These are phyloP conservation scores for Osmanthus fragrans DNA, from an alignment of 257 asterid genomes.

Conservation along the genomic window DNA sequence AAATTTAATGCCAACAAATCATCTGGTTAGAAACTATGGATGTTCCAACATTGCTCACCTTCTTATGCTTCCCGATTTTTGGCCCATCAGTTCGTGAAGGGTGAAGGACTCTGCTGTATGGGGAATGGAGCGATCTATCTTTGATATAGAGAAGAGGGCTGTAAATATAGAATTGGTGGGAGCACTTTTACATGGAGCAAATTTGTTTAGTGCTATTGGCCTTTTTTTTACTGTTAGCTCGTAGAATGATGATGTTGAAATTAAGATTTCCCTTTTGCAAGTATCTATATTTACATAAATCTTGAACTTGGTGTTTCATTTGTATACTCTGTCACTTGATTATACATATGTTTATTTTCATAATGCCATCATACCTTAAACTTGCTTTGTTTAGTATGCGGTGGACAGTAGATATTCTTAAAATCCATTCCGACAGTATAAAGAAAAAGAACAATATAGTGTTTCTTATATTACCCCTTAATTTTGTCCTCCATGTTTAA, in stretches of 20 bases:
- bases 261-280: slow-evolving; percentile 41
- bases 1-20: slow-evolving; percentile 30
- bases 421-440: background rate
- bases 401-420: background rate
- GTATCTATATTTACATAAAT: slow-evolving; percentile 30
- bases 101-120: slow-evolving; percentile 24
- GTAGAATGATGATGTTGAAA: slow-evolving; percentile 38
- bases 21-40: slow-evolving; percentile 50
- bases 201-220: slow-evolving; percentile 32
- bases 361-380: background rate
- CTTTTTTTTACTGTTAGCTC: slow-evolving; percentile 24
- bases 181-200: slow-evolving; percentile 19
- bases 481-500: no score
- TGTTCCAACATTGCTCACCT: slow-evolving; percentile 25
- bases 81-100: slow-evolving; percentile 34
- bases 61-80: slow-evolving; percentile 31
- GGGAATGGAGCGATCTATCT: slow-evolving; percentile 27
- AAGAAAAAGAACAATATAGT: no score
- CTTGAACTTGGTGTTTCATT: slow-evolving; percentile 35
- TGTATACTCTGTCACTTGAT: slow-evolving; percentile 25
- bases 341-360: slow-evolving; percentile 28
- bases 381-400: background rate
- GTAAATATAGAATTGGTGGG: slow-evolving; percentile 51
- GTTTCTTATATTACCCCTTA: background rate
- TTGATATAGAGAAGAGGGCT: slow-evolving; percentile 36